Conservation (phyloP, 2,329 filamentous ascomycete species). For the Pyrenophora graminea region DNA sequence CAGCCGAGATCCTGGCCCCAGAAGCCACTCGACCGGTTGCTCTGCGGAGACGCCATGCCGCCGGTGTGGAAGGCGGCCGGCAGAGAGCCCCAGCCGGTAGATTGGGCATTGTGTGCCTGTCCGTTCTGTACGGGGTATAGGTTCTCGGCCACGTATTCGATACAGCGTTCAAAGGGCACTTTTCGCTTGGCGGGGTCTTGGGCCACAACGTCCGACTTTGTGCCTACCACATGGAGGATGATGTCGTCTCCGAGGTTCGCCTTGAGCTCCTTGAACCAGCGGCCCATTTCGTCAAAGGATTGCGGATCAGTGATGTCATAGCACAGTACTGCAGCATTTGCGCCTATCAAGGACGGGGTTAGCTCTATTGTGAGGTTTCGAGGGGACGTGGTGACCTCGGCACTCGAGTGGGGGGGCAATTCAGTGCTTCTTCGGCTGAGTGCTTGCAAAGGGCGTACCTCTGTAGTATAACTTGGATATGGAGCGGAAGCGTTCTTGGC, state of each 20-base stretch:
- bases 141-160: constrained; percentile 93
- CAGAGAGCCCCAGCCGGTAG: constrained; percentile 32
- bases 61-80: constrained; percentile 47
- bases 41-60: constrained; percentile 52
- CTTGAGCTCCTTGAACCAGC: constrained; percentile 85
- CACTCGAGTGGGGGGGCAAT: not conserved
- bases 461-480: constrained; percentile 97
- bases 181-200: constrained; percentile 77
- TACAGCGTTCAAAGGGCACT: constrained; percentile 93
- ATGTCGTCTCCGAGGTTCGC: constrained; percentile 76
- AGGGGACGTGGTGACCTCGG: not conserved
- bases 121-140: constrained; percentile 68
- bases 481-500: constrained; percentile 91
- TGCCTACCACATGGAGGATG: constrained; percentile 92
- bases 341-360: constrained; percentile 56
- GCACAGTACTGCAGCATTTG: constrained; percentile 90
- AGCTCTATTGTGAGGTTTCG: not conserved
- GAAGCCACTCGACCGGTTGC: constrained; percentile 68
- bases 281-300: constrained; percentile 89
- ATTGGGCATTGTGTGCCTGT: constrained; percentile 24
- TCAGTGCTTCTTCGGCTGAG: not conserved
- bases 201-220: constrained; percentile 76
- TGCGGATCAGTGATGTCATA: constrained; percentile 88
- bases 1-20: constrained; percentile 94
- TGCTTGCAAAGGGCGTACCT: constrained; percentile 33